Evolutionary conservation across 2,329 filamentous ascomycete genomes (phyloP), one percentile per base, ranked within the genome.

Genomic region (Escovopsis sp.): DNA sequence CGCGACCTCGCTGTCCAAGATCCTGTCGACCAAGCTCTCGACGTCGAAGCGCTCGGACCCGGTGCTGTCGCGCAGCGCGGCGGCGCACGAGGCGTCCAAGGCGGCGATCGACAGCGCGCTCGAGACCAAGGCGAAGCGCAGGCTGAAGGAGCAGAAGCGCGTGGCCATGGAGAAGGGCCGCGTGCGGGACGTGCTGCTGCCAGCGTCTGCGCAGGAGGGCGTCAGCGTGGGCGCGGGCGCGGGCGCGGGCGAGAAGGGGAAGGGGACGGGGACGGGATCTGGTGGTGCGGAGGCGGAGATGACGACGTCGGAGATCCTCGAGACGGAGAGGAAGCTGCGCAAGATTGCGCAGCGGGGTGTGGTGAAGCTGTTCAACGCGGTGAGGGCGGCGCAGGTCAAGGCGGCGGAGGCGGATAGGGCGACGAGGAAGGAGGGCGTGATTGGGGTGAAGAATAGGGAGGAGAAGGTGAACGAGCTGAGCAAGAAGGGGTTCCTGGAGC

Each of bases 401-500:
- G 88, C 82, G 2, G 75, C 81, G 45, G 79, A 89, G 61, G 82
- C 86, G 5, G 79, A 83, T 56, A 76, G 70, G 59, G 74, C 76
- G 49, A 72, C 77, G 39, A 74, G 75, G 60, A 77, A 76, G 50
- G 74, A 80, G 46, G 84, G 86, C 4, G 68, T 93, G 0, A 73
- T 94, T 29, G 89, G 89, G 2, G 77, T 86, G 54, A 74, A 73
- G 47, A 77, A 83, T 60, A 76, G 86, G 49, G 82, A 93, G 63
- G 86, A 93, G 63, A 87, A 82, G 66, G 71, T 94, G 40, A 91
- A 85, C 50, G 88, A 96, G 69, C 91, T 98, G 80, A 94, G 83
- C 60, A 93, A 94, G 67, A 84, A 95, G 65, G 88, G 89, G 0
- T 98, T 96, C 65, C 63, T 98, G 59, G 89, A 96, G 47, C 64